These are phyloP conservation scores for Amylostereum chailletii DNA, from an alignment of 1,284 basidiomycete genomes.

Conservation along the genomic window DNA sequence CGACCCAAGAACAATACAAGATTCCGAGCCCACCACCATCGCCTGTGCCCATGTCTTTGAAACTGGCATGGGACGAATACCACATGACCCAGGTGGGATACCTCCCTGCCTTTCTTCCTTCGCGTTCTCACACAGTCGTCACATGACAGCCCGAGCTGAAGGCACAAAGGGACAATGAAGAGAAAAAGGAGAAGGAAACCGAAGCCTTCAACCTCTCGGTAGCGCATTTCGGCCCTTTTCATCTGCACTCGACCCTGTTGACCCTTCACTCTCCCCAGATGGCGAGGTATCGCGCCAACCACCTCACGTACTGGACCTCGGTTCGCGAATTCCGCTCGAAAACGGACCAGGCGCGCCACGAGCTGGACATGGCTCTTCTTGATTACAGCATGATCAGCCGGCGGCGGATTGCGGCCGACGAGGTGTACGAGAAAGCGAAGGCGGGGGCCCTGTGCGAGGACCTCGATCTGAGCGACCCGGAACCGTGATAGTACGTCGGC, in stretches of 20 bases:
- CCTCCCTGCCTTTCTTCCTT: too few species aligned
- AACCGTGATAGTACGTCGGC: too few species aligned
- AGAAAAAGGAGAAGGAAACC: neutral
- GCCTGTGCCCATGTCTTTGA: too few species aligned
- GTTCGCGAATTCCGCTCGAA: neutral
- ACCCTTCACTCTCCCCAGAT: neutral
- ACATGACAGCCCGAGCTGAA: constrained; percentile 5
- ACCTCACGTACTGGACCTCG: neutral
- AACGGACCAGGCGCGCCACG: constrained; percentile 33
- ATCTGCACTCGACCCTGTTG: neutral
- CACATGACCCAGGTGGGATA: too few species aligned
- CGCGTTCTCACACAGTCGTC: too few species aligned
- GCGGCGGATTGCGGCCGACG: constrained; percentile 44
- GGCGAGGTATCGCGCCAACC: neutral
- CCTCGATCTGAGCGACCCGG: neutral
- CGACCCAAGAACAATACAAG: too few species aligned
- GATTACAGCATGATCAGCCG: constrained; percentile 51
- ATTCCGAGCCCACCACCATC: too few species aligned
- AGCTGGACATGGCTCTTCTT: constrained; percentile 47
- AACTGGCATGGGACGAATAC: too few species aligned
- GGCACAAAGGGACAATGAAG: constrained; percentile 10
- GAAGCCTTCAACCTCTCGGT: neutral
- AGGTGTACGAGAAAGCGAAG: constrained; percentile 53
- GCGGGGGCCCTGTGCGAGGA: constrained; percentile 39
- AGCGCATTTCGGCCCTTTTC: neutral